Conservation (phyloP, 441 rosid genomes). For the Adansonia madagascariensis region DNA sequence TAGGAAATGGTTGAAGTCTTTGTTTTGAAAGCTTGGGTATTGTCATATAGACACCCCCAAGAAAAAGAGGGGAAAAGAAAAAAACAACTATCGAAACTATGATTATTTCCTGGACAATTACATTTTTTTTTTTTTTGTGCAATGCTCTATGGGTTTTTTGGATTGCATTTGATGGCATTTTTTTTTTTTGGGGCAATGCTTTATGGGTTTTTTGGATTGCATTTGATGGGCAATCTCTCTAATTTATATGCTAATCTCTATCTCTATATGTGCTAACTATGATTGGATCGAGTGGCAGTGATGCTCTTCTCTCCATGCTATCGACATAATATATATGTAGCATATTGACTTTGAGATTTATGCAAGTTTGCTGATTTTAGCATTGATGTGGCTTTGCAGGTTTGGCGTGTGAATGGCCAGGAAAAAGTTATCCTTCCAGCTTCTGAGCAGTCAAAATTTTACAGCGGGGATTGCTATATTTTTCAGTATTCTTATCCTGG, state of each 20-base stretch:
- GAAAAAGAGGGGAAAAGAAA: not conserved
- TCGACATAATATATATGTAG: not conserved
- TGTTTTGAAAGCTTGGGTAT: not conserved
- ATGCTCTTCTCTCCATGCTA: not conserved
- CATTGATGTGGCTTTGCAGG: conserved; percentile 47
- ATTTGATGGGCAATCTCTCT: not conserved
- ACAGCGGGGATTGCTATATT: conserved; percentile 84
- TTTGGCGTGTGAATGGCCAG: conserved; percentile 79
- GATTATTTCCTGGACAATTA: not conserved
- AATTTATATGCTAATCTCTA: not conserved
- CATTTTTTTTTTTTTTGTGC: not conserved
- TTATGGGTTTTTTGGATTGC: not conserved
- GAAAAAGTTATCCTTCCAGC: conserved; percentile 75
- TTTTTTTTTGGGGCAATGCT: not conserved
- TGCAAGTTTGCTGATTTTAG: conserved; percentile 22
- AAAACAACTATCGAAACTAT: not conserved
- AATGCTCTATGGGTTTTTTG: conserved; percentile 1
- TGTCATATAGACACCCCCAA: not conserved
- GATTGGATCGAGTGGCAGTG: not conserved
- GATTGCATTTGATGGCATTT: not conserved
- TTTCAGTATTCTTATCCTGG: conserved; percentile 88
- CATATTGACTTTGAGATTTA: not conserved
- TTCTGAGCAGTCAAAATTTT: conserved; percentile 85
- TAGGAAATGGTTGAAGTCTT: not conserved
- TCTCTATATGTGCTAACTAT: not conserved